phyloP scores from a whole-genome alignment of 768 basidiomycete genomes.

The Tylopilus plumbeoviolaceoides region DNA sequence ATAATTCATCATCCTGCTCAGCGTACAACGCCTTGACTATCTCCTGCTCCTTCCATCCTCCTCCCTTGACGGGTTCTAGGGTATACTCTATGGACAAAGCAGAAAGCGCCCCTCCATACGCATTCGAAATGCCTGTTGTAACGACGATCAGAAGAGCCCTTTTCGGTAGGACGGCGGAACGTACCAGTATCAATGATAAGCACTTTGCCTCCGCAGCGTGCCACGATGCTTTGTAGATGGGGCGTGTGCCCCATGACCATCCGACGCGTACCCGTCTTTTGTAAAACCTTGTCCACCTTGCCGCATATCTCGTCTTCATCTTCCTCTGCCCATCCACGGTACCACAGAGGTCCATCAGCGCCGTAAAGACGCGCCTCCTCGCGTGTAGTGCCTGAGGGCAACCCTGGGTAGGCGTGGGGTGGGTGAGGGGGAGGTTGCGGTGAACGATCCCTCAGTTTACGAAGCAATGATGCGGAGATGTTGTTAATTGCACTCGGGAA shows the following conservation, averaged over 20 bases:
- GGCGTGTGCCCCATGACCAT: conserved; percentile 99
- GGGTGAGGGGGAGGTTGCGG: conserved; percentile 78
- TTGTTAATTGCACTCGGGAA: conserved; percentile 84
- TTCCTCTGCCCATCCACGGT: conserved; percentile 86
- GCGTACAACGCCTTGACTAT: conserved; percentile 34
- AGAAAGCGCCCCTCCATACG: conserved; percentile 90
- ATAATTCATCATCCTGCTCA: conserved; percentile 29
- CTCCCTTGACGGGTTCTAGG: conserved; percentile 53
- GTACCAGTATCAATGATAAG: conserved; percentile 94
- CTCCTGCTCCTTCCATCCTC: conserved; percentile 35
- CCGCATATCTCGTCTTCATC: conserved; percentile 65
- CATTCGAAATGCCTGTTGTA: conserved; percentile 79
- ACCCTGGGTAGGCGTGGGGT: conserved; percentile 66
- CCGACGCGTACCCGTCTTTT: conserved; percentile 74
- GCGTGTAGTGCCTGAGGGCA: conserved; percentile 60
- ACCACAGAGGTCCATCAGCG: conserved; percentile 87
- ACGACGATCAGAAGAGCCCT: conserved; percentile 7
- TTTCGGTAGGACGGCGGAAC: background rate
- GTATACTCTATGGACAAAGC: conserved; percentile 86
- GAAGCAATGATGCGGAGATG: conserved; percentile 63
- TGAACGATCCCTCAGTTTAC: conserved; percentile 58
- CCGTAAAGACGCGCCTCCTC: conserved; percentile 74
- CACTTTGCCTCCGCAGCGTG: conserved; percentile 86
- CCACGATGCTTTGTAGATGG: conserved; percentile 79
- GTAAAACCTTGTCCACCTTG: conserved; percentile 65